Conservation (phyloP, 139 green algal species). For the Astrephomene gubernaculifera region DNA sequence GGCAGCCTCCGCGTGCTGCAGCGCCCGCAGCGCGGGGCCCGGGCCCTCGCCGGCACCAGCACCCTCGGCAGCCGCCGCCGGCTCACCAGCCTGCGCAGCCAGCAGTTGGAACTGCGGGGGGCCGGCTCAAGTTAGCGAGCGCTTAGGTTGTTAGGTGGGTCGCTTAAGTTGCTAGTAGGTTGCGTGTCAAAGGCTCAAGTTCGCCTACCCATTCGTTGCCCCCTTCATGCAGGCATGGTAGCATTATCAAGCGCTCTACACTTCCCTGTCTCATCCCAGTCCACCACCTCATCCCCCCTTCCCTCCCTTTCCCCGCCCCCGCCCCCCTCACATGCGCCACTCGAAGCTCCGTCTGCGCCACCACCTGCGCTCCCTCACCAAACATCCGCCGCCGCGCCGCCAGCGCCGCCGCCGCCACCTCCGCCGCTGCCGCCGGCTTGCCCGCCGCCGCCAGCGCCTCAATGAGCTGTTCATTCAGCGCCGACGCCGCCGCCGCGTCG, state of each 20-base stretch:
- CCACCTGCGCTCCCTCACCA: constrained; percentile 25
- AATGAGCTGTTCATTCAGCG: constrained; percentile 23
- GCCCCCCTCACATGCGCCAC: constrained; percentile 15
- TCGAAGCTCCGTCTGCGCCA: constrained; percentile 12
- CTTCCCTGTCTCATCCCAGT: too few relatives aligned
- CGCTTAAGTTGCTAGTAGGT: too few relatives aligned
- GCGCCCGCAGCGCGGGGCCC: constrained; percentile 25
- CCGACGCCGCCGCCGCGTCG: constrained; percentile 13
- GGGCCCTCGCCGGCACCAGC: neutral
- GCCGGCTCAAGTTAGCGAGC: too few relatives aligned
- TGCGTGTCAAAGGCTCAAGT: too few relatives aligned
- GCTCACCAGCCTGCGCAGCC: neutral
- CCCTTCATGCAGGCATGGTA: too few relatives aligned
- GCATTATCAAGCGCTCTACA: too few relatives aligned
- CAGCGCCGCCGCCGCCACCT: constrained; percentile 31
- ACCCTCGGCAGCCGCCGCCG: neutral
- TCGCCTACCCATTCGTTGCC: too few relatives aligned
- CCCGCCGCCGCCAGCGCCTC: constrained; percentile 1
- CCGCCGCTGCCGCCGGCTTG: constrained; percentile 1
- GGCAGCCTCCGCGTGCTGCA: constrained; percentile 32
- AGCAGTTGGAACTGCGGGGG: constrained; percentile 1
- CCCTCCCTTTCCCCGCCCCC: too few relatives aligned
- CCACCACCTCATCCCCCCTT: too few relatives aligned
- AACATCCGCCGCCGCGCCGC: constrained; percentile 22
- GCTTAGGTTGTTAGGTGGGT: too few relatives aligned